These are phyloP conservation scores for Phanerochaete sordida DNA, from an alignment of 768 basidiomycete species.

Conservation along the genomic window DNA sequence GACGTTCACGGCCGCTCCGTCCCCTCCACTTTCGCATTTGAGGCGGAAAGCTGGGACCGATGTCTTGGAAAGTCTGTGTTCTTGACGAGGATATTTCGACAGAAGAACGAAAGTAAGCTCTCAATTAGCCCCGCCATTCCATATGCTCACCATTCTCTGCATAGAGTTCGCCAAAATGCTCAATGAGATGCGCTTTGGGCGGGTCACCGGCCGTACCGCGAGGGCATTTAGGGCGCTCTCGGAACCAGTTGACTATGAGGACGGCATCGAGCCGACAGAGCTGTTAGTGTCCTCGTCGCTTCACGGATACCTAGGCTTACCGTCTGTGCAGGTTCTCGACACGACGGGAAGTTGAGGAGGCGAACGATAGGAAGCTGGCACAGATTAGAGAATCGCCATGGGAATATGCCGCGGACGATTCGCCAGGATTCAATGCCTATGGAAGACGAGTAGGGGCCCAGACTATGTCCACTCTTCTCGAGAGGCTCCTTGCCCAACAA, in stretches of 20 bases:
- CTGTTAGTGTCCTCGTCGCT: conserved; percentile 41
- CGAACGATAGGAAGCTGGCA: conserved; percentile 1
- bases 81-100: conserved; percentile 80
- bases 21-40: conserved; percentile 71
- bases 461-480: conserved; percentile 5
- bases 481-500: conserved; percentile 21
- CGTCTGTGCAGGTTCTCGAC: conserved; percentile 9
- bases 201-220: conserved; percentile 40
- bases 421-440: conserved; percentile 6
- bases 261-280: conserved; percentile 80
- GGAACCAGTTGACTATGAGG: conserved; percentile 56
- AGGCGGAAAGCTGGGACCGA: conserved; percentile 67
- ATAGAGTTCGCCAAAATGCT: conserved; percentile 80
- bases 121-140: too few species aligned
- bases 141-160: too few species aligned
- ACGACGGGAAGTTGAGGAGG: conserved; percentile 4
- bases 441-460: not conserved
- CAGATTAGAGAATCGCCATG: not conserved
- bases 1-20: conserved; percentile 36
- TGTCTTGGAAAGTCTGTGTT: conserved; percentile 55
- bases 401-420: not conserved
- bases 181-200: conserved; percentile 83
- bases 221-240: conserved; percentile 52
- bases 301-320: not conserved
- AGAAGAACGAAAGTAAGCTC: conserved; percentile 68